Conservation (phyloP, 768 basidiomycete species). For the Pisolithus albus region DNA sequence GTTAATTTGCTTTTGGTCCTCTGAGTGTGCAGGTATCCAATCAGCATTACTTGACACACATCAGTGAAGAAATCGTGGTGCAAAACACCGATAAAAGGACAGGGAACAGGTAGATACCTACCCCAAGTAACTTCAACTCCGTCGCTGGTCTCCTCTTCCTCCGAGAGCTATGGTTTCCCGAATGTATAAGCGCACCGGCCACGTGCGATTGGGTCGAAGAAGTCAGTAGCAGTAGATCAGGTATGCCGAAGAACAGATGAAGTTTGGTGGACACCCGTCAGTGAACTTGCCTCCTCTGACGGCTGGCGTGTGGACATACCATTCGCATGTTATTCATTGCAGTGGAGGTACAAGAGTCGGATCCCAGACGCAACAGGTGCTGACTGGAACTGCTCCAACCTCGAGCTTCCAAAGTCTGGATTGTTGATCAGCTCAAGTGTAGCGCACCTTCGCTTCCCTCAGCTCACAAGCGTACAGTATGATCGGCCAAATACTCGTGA, state of each 20-base stretch:
- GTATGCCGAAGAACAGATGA: not conserved
- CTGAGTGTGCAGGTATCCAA: slow-evolving; percentile 24
- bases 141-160: slow-evolving; percentile 72
- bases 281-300: not conserved
- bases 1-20: slow-evolving; percentile 89
- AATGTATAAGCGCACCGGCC: slow-evolving; percentile 1
- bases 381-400: too few relatives aligned
- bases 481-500: too few relatives aligned
- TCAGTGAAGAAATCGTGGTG: not conserved
- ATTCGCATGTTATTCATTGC: slow-evolving; percentile 47
- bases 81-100: not conserved
- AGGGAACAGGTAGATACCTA: slow-evolving; percentile 25
- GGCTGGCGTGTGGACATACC: slow-evolving; percentile 31
- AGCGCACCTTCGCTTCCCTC: too few relatives aligned
- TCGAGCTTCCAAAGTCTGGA: too few relatives aligned
- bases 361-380: too few relatives aligned
- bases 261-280: not conserved
- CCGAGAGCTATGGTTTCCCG: slow-evolving; percentile 45
- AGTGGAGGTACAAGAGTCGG: not conserved
- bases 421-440: too few relatives aligned
- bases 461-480: too few relatives aligned
- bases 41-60: slow-evolving; percentile 4
- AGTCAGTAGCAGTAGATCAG: not conserved
- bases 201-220: not conserved
- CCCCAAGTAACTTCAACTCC: slow-evolving; percentile 82